Evolutionary conservation across 1,139 yeast species (phyloP), one percentile per base, ranked within the genome.

Genomic region (Protomyces inundatus): DNA sequence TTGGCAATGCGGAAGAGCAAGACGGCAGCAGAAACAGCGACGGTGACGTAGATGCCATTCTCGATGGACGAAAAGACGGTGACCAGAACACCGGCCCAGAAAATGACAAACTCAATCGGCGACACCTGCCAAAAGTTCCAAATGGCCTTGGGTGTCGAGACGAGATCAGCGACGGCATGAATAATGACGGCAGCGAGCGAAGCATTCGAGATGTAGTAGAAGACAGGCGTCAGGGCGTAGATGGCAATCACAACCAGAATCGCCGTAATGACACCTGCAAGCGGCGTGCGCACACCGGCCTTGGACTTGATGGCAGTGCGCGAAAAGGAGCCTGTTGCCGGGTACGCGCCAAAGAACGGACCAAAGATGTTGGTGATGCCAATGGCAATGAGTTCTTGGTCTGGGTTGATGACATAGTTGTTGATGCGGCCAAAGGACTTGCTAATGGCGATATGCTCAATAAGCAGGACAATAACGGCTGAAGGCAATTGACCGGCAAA

Each of bases 311-410:
- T 81, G 10, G 97, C 97, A 56, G 97, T 87, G 79, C 97, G 85
- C 30, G 96, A 88, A 76, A 91, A 91, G 1, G 97, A 91, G 63
- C 98, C 97, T 9, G 98, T 91, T 9, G 97, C 91, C 14, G 98
- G 98, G 74, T 91, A 91, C 7, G 97, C 97, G 71, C 84, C 81
- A 81, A 91, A 91, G 73, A 90, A 89, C 34, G 96, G 88, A 70
- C 97, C 97, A 70, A 91, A 81, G 74, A 90, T 80, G 76, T 91
- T 91, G 65, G 93, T 87, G 55, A 88, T 88, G 73, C 98, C 98
- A 76, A 91, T 91, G 50, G 98, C 97, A 73, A 91, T 83, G 67
- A 91, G 82, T 75, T 91, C 98, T 78, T 91, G 98, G 77, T 91
- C 91, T 55, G 98, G 97, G 67, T 85, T 82, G 72, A 91, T 87